Percentiles rank a stretch among this genome's conserved stretches.
These are phyloP conservation scores for Berberis thunbergii DNA, from an alignment of 164 flowering plant species.

Conservation along the genomic window DNA sequence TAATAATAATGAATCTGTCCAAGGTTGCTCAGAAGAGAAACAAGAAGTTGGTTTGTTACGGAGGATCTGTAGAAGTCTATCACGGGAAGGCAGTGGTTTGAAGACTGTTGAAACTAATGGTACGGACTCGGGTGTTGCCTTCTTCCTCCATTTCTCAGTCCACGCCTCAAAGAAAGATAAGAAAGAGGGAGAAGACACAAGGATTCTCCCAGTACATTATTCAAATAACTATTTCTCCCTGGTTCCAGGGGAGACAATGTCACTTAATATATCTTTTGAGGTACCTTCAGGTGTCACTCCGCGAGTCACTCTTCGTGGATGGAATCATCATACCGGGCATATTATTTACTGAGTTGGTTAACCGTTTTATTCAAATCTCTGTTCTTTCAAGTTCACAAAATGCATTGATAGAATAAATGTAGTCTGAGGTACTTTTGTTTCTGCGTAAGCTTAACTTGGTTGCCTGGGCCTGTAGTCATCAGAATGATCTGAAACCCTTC, in stretches of 20 bases:
- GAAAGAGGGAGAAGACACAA: slow-evolving; percentile 66
- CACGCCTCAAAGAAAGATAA: slow-evolving; percentile 37
- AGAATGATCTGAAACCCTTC: neutral
- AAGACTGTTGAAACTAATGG: slow-evolving; percentile 47
- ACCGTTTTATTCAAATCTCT: neutral
- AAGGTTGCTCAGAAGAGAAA: slow-evolving; percentile 8
- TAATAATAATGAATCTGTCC: slow-evolving; percentile 12
- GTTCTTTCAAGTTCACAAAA: too few relatives aligned
- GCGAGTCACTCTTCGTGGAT: slow-evolving; percentile 61
- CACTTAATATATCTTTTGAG: slow-evolving; percentile 54
- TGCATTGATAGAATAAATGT: too few relatives aligned
- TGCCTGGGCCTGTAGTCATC: neutral
- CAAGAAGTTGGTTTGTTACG: slow-evolving; percentile 25
- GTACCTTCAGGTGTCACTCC: slow-evolving; percentile 71
- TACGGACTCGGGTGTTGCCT: slow-evolving; percentile 66
- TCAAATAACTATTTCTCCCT: slow-evolving; percentile 93
- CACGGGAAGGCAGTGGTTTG: slow-evolving; percentile 20
- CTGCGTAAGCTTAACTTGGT: neutral
- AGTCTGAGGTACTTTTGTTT: neutral
- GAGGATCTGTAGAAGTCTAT: slow-evolving; percentile 33
- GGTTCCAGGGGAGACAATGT: slow-evolving; percentile 76
- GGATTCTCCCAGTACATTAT: slow-evolving; percentile 94
- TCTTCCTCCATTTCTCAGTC: slow-evolving; percentile 87
- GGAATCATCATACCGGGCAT: slow-evolving; percentile 55
- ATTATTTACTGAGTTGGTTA: slow-evolving; percentile 25